phyloP scores from a whole-genome alignment of 108 stramenopile genomes.

The Licmophora abbreviata region DNA sequence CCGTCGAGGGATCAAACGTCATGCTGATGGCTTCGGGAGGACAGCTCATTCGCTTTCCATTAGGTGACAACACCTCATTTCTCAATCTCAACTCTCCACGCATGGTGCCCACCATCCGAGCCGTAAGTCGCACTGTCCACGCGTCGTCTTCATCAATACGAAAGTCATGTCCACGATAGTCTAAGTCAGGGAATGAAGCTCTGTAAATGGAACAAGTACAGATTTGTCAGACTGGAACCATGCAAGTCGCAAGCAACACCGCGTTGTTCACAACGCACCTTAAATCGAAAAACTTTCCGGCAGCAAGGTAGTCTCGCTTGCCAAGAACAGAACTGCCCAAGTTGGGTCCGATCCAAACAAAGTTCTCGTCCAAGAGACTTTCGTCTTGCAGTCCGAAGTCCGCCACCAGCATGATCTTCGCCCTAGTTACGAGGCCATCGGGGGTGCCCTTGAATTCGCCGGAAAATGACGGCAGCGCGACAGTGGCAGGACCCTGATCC shows the following conservation, averaged over 20 bases:
- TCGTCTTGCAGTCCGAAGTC: slow-evolving; percentile 17
- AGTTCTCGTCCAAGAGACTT: slow-evolving; percentile 17
- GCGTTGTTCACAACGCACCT: too few relatives aligned
- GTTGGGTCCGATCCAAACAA: slow-evolving; percentile 25
- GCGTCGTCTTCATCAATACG: slow-evolving; percentile 24
- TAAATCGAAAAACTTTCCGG: slow-evolving; percentile 44
- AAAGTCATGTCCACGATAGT: slow-evolving; percentile 52
- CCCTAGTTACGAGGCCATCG: slow-evolving; percentile 5
- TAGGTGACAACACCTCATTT: slow-evolving; percentile 21
- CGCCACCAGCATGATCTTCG: slow-evolving; percentile 9
- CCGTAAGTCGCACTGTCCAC: slow-evolving; percentile 39
- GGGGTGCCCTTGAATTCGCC: too few relatives aligned
- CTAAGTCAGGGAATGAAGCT: slow-evolving; percentile 42
- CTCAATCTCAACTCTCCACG: slow-evolving; percentile 29
- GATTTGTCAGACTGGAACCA: too few relatives aligned
- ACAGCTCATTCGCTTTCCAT: slow-evolving; percentile 30
- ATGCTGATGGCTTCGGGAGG: slow-evolving; percentile 46
- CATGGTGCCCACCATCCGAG: slow-evolving; percentile 34
- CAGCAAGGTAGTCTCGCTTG: slow-evolving; percentile 41
- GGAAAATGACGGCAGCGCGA: too few relatives aligned
- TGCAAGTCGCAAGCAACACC: too few relatives aligned
- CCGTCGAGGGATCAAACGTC: slow-evolving; percentile 27
- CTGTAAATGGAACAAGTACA: slow-evolving; percentile 4
- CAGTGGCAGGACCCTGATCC: too few relatives aligned
- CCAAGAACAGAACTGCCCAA: slow-evolving; percentile 10